Base-by-base conservation (phyloP, 2,329 filamentous ascomycete genomes). In the Aureobasidium musti region DNA sequence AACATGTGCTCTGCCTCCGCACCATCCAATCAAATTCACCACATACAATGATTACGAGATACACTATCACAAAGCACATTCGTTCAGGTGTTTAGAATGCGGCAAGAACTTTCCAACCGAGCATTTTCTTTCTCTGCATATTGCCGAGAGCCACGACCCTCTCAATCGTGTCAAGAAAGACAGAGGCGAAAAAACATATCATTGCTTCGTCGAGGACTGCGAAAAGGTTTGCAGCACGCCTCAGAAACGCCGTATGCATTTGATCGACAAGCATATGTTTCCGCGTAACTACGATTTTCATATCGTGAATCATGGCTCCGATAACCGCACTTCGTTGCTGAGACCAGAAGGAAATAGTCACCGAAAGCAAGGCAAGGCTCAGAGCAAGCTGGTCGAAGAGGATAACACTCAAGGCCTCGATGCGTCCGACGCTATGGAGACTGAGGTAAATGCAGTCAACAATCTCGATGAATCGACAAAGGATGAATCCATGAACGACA, bases 231-330 rank as follows among this genome's bases (percentile, higher is more conserved):
- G 93, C 79, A 87, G 86, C 65, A 92, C 91, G 4, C 88, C 90
- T 35, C 88, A 91, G 73, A 98, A 97, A 78, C 86, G 95, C 52
- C 85, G 91, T 39, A 86, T 91, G 76, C 94, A 99, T 81, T 83
- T 97, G 70, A 91, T 97, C 71, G 93, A 97, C 81, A 97, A 97
- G 79, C 95, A 99, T 78, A 85, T 89, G 79, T 99, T 95, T 74
- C 94, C 93, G 1, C 72, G 82, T 79, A 90, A 91, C 73, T 97
- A 92, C 79, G 94, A 96, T 77, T 97, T 96, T 73, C 87, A 87
- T 59, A 86, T 98, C 63, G 89, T 96, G 2, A 91, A 92, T 70
- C 87, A 91, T 69, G 95, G 95, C n/a, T 91, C 97, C 68, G 94
- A 97, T 73, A 89, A 89, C 56, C 86, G 91, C 61, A 87, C 83